A percentile compares a stretch with the other conserved stretches of the same genome.
phyloP scores from a whole-genome alignment of 2,329 filamentous ascomycete species.

The Calonectria henricotiae region DNA sequence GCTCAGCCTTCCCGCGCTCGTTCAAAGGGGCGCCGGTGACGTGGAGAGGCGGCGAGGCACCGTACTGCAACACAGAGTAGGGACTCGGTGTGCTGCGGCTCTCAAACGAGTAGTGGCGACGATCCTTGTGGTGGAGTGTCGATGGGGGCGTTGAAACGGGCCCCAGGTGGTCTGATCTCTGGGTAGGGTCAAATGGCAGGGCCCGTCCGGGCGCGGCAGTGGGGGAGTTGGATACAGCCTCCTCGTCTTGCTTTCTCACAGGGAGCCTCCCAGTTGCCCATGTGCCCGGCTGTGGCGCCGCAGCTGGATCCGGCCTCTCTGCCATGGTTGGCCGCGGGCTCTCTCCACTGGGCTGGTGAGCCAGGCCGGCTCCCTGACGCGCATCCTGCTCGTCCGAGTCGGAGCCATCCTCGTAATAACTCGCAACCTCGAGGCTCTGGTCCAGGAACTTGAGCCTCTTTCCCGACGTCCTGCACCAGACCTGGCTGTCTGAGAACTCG shows the following conservation, averaged over 20 bases:
- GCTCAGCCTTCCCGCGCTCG: slow-evolving; percentile 33
- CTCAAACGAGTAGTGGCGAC: slow-evolving; percentile 13
- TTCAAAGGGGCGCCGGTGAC: slow-evolving; percentile 32
- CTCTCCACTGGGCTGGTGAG: not conserved
- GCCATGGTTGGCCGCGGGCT: not conserved
- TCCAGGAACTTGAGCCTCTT: slow-evolving; percentile 45
- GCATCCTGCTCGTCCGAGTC: slow-evolving; percentile 33
- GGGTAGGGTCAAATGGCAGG: not conserved
- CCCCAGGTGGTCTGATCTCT: slow-evolving; percentile 18
- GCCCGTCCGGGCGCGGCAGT: not conserved
- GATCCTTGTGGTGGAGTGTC: not conserved
- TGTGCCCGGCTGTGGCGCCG: slow-evolving; percentile 8
- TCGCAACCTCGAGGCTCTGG: slow-evolving; percentile 40
- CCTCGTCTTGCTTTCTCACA: slow-evolving; percentile 22
- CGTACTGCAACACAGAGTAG: slow-evolving; percentile 17
- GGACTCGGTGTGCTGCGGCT: slow-evolving; percentile 33
- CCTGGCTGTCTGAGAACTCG: slow-evolving; percentile 41
- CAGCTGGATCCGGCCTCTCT: not conserved
- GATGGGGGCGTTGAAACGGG: slow-evolving; percentile 19
- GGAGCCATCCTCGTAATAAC: slow-evolving; percentile 35
- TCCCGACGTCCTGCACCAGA: slow-evolving; percentile 42
- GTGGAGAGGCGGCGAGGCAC: slow-evolving; percentile 7
- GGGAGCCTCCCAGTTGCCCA: slow-evolving; percentile 23
- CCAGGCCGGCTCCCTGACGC: slow-evolving; percentile 10
- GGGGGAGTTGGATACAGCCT: not conserved